Evolutionary conservation across 208 protist species (phyloP).

Genomic region (Crithidia mellificae): DNA sequence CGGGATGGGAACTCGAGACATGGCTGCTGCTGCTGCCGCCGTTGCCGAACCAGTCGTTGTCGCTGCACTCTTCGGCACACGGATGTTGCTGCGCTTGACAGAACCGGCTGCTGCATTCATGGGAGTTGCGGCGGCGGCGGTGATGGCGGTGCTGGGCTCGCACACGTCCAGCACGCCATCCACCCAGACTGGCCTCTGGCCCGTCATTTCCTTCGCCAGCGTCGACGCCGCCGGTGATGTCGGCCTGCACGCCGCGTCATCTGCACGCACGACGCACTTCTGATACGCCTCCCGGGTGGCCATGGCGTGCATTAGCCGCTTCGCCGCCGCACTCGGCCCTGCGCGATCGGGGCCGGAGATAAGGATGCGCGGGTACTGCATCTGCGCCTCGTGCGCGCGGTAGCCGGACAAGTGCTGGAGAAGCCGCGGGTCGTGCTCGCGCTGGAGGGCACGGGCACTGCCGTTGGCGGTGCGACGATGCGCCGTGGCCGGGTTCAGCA

Average conservation of each 20-base stretch:
- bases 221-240: too few relatives aligned
- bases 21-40: neutral
- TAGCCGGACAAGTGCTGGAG: slow-evolving; percentile 24
- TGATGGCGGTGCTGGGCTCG: too few relatives aligned
- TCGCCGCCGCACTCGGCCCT: slow-evolving; percentile 38
- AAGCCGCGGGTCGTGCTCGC: slow-evolving; percentile 16
- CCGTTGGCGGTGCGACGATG: slow-evolving; percentile 9
- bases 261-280: slow-evolving; percentile 28
- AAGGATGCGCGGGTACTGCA: slow-evolving; percentile 76
- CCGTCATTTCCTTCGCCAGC: too few relatives aligned
- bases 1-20: slow-evolving; percentile 42
- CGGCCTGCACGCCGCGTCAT: too few relatives aligned
- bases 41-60: neutral
- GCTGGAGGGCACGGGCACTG: slow-evolving; percentile 12
- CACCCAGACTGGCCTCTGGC: slow-evolving; percentile 5
- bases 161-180: slow-evolving; percentile 21
- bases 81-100: too few relatives aligned
- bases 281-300: slow-evolving; percentile 54
- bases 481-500: slow-evolving; percentile 1
- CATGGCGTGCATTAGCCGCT: slow-evolving; percentile 37
- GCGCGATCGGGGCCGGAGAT: slow-evolving; percentile 53
- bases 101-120: too few relatives aligned
- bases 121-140: too few relatives aligned
- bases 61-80: too few relatives aligned
- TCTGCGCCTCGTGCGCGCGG: slow-evolving; percentile 17